These are phyloP conservation scores for Stemphylium beticola DNA, from an alignment of 2,329 filamentous ascomycete species.

Conservation along the genomic window DNA sequence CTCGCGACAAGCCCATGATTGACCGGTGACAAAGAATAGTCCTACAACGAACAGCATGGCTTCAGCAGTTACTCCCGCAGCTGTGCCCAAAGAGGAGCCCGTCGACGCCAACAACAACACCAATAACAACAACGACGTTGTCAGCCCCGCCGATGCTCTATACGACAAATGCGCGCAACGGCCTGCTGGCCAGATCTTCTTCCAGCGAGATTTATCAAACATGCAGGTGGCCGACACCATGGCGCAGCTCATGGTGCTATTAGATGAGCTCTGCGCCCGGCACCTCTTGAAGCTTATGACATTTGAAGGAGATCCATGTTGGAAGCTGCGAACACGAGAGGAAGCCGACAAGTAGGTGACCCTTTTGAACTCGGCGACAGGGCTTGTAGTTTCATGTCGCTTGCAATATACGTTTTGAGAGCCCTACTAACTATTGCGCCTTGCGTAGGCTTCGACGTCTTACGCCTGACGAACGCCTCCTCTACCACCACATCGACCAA, in stretches of 20 bases:
- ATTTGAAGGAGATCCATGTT: constrained; percentile 46
- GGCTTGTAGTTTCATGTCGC: background rate
- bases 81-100: constrained; percentile 29
- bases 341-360: constrained; percentile 46
- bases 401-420: background rate
- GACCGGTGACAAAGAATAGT: constrained; percentile 23
- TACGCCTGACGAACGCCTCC: constrained; percentile 75
- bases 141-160: constrained; percentile 39
- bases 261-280: constrained; percentile 43
- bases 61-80: constrained; percentile 23
- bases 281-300: constrained; percentile 49
- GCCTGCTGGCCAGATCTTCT: constrained; percentile 46
- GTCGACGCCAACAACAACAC: constrained; percentile 11
- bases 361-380: background rate
- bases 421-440: constrained; percentile 12
- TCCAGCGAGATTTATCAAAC: constrained; percentile 48
- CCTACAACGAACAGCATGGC: constrained; percentile 26
- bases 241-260: constrained; percentile 38
- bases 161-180: constrained; percentile 48
- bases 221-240: constrained; percentile 47
- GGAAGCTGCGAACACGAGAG: constrained; percentile 43
- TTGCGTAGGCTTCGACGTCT: constrained; percentile 51
- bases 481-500: constrained; percentile 89
- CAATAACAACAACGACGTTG: constrained; percentile 14
- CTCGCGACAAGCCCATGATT: constrained; percentile 21